These are phyloP conservation scores for Wallacemonas rigidus DNA, from an alignment of 208 protist genomes.

Conservation along the genomic window DNA sequence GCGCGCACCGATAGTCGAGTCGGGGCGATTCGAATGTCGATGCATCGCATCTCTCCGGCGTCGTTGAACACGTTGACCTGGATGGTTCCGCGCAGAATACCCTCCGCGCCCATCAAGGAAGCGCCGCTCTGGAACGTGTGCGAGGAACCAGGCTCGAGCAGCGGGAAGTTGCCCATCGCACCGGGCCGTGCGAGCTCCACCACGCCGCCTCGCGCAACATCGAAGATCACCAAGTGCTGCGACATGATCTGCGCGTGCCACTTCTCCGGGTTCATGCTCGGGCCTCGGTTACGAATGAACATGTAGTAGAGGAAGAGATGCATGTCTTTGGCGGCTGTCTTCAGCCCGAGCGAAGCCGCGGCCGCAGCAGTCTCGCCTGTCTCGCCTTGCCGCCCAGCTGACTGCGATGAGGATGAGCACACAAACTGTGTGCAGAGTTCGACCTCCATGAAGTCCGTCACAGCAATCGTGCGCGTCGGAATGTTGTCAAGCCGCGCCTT, in stretches of 20 bases:
- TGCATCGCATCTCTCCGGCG: slow-evolving; percentile 55
- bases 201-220: slow-evolving; percentile 40
- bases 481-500: slow-evolving; percentile 36
- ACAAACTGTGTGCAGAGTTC: slow-evolving; percentile 77
- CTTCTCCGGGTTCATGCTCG: slow-evolving; percentile 51
- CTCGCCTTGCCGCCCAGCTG: not conserved
- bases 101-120: slow-evolving; percentile 47
- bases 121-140: slow-evolving; percentile 80
- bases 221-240: slow-evolving; percentile 71
- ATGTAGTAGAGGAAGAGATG: slow-evolving; percentile 85
- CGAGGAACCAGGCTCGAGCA: slow-evolving; percentile 72
- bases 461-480: slow-evolving; percentile 49
- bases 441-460: slow-evolving; percentile 78
- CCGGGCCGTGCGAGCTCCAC: slow-evolving; percentile 75
- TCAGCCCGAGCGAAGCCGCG: slow-evolving; percentile 8
- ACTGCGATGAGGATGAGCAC: slow-evolving; percentile 19
- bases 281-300: slow-evolving; percentile 68
- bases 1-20: slow-evolving; percentile 47
- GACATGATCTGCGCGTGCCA: slow-evolving; percentile 86
- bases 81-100: slow-evolving; percentile 81
- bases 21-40: slow-evolving; percentile 76
- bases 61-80: slow-evolving; percentile 84
- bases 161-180: slow-evolving; percentile 74
- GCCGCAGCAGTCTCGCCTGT: not conserved
- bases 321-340: slow-evolving; percentile 10